A percentile compares a stretch with the other conserved stretches of the same genome.
Evolutionary conservation across 163 green algal species (phyloP).

Genomic region (Dunaliella salina): DNA sequence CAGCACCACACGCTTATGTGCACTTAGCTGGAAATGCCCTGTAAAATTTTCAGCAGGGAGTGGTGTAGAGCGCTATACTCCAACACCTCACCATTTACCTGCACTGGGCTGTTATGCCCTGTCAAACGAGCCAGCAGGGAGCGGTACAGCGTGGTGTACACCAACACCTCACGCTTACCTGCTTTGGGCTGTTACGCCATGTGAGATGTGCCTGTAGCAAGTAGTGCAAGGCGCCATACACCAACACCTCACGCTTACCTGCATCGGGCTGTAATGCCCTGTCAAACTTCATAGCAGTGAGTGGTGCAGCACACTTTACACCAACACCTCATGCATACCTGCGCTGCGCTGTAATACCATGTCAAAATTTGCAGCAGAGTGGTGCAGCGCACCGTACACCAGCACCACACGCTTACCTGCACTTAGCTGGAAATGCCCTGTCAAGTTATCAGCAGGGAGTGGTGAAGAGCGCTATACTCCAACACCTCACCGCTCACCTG

Average conservation of each 20-base stretch:
- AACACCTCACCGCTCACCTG: conserved; percentile 8
- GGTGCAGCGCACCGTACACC: conserved; percentile 37
- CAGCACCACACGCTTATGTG: conserved; percentile 21
- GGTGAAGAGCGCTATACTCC: conserved; percentile 35
- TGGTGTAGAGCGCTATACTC: no score
- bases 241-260: no score
- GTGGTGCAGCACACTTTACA: conserved; percentile 35
- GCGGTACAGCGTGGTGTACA: no score
- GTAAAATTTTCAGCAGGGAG: no score
- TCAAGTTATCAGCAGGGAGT: conserved; percentile 24
- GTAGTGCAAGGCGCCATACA: no score
- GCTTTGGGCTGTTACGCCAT: no score
- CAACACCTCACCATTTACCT: not conserved
- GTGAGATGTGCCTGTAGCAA: no score
- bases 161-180: no score
- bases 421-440: no score
- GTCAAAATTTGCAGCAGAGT: conserved; percentile 30
- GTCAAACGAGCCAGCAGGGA: no score
- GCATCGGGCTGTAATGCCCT: conserved; percentile 35
- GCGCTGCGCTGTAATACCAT: conserved; percentile 31
- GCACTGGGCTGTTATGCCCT: no score
- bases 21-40: no score
- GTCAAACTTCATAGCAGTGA: conserved; percentile 27
- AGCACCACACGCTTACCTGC: conserved; percentile 21
- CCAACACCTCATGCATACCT: conserved; percentile 24